A percentile compares a stretch with the other conserved stretches of the same genome.
phyloP scores from a whole-genome alignment of 768 basidiomycete genomes.

The Phylloporus rhodoxanthus region DNA sequence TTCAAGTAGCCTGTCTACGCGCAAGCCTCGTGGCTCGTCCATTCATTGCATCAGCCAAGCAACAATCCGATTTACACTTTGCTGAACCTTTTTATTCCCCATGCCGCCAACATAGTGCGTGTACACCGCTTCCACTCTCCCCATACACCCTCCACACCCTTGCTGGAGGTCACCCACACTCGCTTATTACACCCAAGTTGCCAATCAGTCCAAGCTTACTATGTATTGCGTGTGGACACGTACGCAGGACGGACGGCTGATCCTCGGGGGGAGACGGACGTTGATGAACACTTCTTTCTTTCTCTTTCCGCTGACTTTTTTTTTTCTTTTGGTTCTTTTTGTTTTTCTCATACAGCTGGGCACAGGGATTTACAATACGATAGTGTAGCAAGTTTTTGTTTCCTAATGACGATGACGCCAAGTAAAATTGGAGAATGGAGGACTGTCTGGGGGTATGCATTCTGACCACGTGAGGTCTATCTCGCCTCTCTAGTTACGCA shows the following conservation, averaged over 20 bases:
- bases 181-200: slow-evolving; percentile 10
- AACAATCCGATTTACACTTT: slow-evolving; percentile 17
- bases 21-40: slow-evolving; percentile 15
- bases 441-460: slow-evolving; percentile 18
- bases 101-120: slow-evolving; percentile 13
- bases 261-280: slow-evolving; percentile 21
- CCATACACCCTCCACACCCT: not conserved
- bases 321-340: slow-evolving; percentile 14
- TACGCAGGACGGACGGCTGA: slow-evolving; percentile 22
- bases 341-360: slow-evolving; percentile 12
- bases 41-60: slow-evolving; percentile 25
- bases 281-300: slow-evolving; percentile 12
- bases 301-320: slow-evolving; percentile 12
- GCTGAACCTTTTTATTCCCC: slow-evolving; percentile 19
- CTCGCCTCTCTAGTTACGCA: slow-evolving; percentile 21
- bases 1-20: slow-evolving; percentile 18
- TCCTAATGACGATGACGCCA: slow-evolving; percentile 25
- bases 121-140: slow-evolving; percentile 4
- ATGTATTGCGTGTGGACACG: slow-evolving; percentile 25
- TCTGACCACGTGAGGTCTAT: not conserved
- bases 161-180: slow-evolving; percentile 16
- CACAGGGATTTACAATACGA: slow-evolving; percentile 28
- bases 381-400: slow-evolving; percentile 15
- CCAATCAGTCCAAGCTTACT: slow-evolving; percentile 11
- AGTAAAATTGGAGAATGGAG: slow-evolving; percentile 1